A percentile compares a stretch with the other conserved stretches of the same genome.
These are phyloP conservation scores for Pelargonium australe DNA, from an alignment of 441 rosid genomes.

Conservation along the genomic window DNA sequence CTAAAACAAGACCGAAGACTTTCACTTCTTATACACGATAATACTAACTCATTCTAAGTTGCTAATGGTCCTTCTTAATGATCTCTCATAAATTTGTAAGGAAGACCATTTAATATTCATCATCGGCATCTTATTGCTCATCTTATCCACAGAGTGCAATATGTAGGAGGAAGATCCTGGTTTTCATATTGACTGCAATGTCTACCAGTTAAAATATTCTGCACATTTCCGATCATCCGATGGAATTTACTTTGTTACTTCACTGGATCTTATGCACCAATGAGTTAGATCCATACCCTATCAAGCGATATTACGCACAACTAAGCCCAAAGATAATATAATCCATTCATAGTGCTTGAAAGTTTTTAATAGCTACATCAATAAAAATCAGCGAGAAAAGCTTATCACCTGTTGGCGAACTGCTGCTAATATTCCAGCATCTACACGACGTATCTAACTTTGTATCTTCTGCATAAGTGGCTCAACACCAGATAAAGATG, in stretches of 20 bases:
- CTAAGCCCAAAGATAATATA: neutral
- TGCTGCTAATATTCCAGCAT: conserved; percentile 85
- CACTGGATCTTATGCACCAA: neutral
- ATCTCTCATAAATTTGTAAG: neutral
- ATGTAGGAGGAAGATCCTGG: neutral
- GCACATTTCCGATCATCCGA: neutral
- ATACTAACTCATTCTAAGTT: neutral
- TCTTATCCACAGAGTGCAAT: neutral
- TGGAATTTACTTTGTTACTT: neutral
- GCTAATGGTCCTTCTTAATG: neutral
- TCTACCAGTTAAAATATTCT: neutral
- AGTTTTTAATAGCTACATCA: neutral
- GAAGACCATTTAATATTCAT: neutral
- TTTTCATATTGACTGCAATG: neutral
- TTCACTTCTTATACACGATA: neutral
- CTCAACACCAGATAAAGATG: conserved; percentile 94
- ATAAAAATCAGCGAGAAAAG: conserved; percentile 13
- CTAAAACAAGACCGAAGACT: neutral
- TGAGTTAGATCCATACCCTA: neutral
- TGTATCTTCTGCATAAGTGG: conserved; percentile 98
- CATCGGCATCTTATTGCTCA: neutral
- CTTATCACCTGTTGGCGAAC: conserved; percentile 91
- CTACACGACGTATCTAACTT: conserved; percentile 85
- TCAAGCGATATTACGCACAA: neutral
- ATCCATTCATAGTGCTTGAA: neutral